A percentile compares a stretch with the other conserved stretches of the same genome.
Conservation (phyloP, 2,329 filamentous ascomycete genomes). For the Furcasterigmium furcatum region DNA sequence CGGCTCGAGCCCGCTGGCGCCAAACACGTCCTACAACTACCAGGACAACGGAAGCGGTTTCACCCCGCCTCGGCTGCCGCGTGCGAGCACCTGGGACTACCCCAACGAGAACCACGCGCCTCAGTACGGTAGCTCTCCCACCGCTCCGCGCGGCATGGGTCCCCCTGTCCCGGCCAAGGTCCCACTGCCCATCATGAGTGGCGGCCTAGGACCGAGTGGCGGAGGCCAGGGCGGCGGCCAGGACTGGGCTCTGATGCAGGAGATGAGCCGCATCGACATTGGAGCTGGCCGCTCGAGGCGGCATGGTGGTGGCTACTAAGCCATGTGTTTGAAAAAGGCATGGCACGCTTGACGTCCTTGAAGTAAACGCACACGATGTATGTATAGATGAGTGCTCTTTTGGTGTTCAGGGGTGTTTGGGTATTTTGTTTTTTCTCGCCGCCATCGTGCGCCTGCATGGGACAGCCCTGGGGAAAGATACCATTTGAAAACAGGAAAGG, state of each 20-base stretch:
- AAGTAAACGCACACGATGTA: neutral
- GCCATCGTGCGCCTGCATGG: too few relatives aligned
- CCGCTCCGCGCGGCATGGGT: constrained; percentile 15
- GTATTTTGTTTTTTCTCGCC: neutral
- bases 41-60: constrained; percentile 38
- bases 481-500: too few relatives aligned
- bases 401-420: constrained; percentile 1
- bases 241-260: constrained; percentile 62
- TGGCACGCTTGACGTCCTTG: neutral
- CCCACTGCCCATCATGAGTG: constrained; percentile 50
- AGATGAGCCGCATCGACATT: constrained; percentile 67
- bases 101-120: constrained; percentile 49
- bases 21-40: constrained; percentile 48
- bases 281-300: constrained; percentile 56
- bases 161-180: constrained; percentile 72
- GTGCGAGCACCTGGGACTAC: constrained; percentile 50
- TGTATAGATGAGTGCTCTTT: neutral
- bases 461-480: too few relatives aligned
- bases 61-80: constrained; percentile 38
- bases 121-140: constrained; percentile 24
- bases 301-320: constrained; percentile 40
- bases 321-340: too few relatives aligned
- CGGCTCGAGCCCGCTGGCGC: constrained; percentile 47
- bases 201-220: constrained; percentile 16
- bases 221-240: constrained; percentile 30